phyloP scores from a whole-genome alignment of 495 filamentous ascomycete species.

The Penicillium waksmanii region DNA sequence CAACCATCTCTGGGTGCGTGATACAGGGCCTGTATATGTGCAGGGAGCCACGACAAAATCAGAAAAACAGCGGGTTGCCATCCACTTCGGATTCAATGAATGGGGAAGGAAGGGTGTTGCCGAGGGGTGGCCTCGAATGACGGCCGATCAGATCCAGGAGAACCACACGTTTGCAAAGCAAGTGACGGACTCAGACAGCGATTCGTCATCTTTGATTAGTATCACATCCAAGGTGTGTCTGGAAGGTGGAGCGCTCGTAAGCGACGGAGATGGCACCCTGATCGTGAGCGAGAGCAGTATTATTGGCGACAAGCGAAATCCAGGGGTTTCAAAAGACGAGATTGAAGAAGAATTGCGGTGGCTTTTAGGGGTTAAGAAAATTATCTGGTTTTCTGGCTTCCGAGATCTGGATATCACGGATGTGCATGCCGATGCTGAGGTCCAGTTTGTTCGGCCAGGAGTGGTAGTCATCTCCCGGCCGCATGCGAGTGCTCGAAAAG shows the following conservation, averaged over 20 bases:
- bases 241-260: constrained; percentile 30
- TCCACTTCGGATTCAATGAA: constrained; percentile 34
- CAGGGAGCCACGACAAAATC: constrained; percentile 23
- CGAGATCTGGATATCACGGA: constrained; percentile 32
- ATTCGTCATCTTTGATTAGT: constrained; percentile 16
- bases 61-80: constrained; percentile 19
- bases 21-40: constrained; percentile 33
- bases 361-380: constrained; percentile 29
- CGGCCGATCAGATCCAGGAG: constrained; percentile 18
- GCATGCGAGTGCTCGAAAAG: constrained; percentile 10
- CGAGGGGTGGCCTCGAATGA: constrained; percentile 24
- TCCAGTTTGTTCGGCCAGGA: constrained; percentile 29
- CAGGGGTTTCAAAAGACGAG: constrained; percentile 19
- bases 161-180: constrained; percentile 27
- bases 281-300: constrained; percentile 34
- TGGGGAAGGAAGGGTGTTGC: constrained; percentile 30
- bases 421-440: constrained; percentile 31
- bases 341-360: constrained; percentile 30
- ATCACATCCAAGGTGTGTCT: constrained; percentile 24
- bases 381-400: constrained; percentile 32
- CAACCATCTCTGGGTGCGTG: constrained; percentile 35
- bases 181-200: constrained; percentile 24
- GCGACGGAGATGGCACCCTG: constrained; percentile 35
- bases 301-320: constrained; percentile 32
- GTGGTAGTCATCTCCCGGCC: constrained; percentile 27